Percentiles rank a stretch among this genome's conserved stretches.
Evolutionary conservation across 108 stramenopile species (phyloP).

Genomic region (Discostella pseudostelligera): DNA sequence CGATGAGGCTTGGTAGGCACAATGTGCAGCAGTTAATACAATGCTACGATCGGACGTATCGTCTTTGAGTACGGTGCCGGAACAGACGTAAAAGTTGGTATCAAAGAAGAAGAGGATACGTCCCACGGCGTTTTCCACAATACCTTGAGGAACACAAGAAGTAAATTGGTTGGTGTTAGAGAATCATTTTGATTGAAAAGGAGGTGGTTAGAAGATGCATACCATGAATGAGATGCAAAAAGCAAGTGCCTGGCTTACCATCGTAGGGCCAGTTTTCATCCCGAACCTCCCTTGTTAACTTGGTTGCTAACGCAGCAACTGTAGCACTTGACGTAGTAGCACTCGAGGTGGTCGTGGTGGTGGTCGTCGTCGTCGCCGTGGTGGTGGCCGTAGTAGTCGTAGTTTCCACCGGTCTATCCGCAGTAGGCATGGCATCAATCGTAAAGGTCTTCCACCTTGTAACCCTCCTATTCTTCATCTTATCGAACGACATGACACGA

Average conservation of each 20-base stretch:
- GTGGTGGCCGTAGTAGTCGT: background rate
- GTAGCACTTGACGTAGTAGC: background rate
- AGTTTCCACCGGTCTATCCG: background rate
- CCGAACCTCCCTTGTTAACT: conserved; percentile 6
- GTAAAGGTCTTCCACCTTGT: conserved; percentile 27
- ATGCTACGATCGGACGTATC: conserved; percentile 27
- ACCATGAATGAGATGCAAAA: background rate
- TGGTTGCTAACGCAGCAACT: background rate
- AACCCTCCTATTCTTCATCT: conserved; percentile 6
- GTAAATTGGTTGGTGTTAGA: no score
- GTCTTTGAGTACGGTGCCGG: conserved; percentile 39
- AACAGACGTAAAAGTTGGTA: conserved; percentile 32
- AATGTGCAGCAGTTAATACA: conserved; percentile 43
- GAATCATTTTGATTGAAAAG: no score
- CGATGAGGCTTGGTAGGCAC: conserved; percentile 33
- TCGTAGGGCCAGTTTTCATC: conserved; percentile 34
- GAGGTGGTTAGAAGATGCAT: background rate
- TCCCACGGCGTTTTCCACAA: conserved; percentile 32
- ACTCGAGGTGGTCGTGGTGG: background rate
- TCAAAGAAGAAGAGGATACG: conserved; percentile 47
- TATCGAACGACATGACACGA: conserved; percentile 12
- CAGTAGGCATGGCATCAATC: conserved; percentile 10
- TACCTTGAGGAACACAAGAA: conserved; percentile 23
- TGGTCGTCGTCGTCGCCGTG: background rate
- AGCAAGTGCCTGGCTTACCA: conserved; percentile 12